These are phyloP conservation scores for Talaromyces sp. DNA, from an alignment of 2,329 filamentous ascomycete species.

Conservation along the genomic window DNA sequence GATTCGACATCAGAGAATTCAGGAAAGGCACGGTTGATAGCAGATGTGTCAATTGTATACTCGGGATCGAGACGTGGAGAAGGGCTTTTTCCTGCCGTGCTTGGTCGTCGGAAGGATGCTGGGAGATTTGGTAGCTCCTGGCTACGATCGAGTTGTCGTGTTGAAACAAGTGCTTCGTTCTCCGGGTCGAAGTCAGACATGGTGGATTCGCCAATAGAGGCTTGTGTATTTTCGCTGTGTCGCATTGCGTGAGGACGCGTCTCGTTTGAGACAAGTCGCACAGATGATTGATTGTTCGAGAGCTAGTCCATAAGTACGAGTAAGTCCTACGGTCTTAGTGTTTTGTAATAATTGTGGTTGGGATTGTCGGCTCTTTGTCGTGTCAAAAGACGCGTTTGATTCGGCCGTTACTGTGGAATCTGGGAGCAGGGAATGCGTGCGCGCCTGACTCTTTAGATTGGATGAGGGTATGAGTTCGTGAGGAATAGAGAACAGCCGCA, in stretches of 20 bases:
- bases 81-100: conserved; percentile 31
- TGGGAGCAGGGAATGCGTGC: not conserved
- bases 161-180: conserved; percentile 42
- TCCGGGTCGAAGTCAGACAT: conserved; percentile 42
- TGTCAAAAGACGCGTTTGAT: not conserved
- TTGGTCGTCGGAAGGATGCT: conserved; percentile 25
- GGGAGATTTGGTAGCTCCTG: conserved; percentile 20
- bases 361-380: not conserved
- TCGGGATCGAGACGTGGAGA: conserved; percentile 37
- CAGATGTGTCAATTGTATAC: conserved; percentile 46
- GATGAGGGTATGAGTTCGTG: not conserved
- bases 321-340: not conserved
- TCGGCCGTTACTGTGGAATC: not conserved
- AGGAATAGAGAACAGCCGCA: not conserved
- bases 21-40: conserved; percentile 46
- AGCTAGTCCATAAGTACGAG: not conserved
- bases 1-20: conserved; percentile 45
- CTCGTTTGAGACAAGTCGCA: not conserved
- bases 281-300: not conserved
- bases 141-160: conserved; percentile 32
- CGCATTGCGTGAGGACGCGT: conserved; percentile 14
- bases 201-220: conserved; percentile 16
- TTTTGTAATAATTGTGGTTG: not conserved
- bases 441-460: not conserved
- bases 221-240: conserved; percentile 5